Conservation (phyloP, 208 protist species). For the Novymonas esmeraldas region DNA sequence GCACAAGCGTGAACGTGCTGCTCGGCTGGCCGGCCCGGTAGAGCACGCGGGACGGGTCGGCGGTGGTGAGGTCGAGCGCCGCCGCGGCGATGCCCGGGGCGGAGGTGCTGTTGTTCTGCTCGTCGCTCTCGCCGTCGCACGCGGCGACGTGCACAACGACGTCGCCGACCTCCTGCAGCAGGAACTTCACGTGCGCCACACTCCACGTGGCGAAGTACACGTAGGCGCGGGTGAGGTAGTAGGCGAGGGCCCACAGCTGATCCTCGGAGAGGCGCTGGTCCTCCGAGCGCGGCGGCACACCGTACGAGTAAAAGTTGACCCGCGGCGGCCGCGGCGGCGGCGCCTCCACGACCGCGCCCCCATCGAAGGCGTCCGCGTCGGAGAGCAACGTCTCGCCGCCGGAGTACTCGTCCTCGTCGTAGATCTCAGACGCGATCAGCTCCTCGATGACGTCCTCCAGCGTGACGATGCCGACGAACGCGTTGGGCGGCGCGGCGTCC, state of each 20-base stretch:
- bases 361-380: conserved; percentile 17
- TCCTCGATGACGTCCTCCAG: conserved; percentile 84
- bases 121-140: conserved; percentile 1
- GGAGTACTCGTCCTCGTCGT: conserved; percentile 77
- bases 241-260: conserved; percentile 68
- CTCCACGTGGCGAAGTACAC: conserved; percentile 71
- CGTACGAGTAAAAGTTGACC: conserved; percentile 84
- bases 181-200: conserved; percentile 50
- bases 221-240: conserved; percentile 60
- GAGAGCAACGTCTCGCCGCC: conserved; percentile 15
- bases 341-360: conserved; percentile 1
- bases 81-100: background rate
- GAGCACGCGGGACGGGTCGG: conserved; percentile 31
- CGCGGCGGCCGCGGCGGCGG: conserved; percentile 32
- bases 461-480: conserved; percentile 63
- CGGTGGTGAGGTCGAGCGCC: conserved; percentile 3
- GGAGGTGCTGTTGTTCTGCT: background rate
- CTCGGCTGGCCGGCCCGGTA: conserved; percentile 44
- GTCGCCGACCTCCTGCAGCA: conserved; percentile 66
- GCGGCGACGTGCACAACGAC: conserved; percentile 36
- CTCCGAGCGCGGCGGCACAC: conserved; percentile 9
- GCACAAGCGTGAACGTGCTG: conserved; percentile 61
- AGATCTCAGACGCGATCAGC: conserved; percentile 73
- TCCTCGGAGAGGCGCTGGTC: conserved; percentile 43
- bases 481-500: conserved; percentile 12